Evolutionary conservation across 108 stramenopile genomes (phyloP).

Genomic region (Schizochytrium sp.): DNA sequence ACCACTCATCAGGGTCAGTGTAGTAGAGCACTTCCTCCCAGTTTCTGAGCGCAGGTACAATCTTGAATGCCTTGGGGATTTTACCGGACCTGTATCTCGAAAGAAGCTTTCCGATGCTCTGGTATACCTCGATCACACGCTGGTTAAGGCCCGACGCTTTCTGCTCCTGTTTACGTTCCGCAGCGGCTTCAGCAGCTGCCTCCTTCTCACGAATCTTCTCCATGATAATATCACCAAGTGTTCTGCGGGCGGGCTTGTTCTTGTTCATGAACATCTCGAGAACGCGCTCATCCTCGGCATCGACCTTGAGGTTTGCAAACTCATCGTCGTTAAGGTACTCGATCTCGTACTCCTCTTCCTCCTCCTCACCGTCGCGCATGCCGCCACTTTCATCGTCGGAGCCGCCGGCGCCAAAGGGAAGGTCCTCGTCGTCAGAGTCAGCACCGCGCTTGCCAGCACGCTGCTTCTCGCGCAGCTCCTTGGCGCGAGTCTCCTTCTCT

Average conservation of each 20-base stretch:
- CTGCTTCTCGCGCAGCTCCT: background rate
- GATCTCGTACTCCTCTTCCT: slow-evolving; percentile 72
- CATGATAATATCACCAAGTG: slow-evolving; percentile 96
- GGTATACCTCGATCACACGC: slow-evolving; percentile 94
- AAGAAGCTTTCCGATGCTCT: slow-evolving; percentile 93
- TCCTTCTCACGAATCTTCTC: slow-evolving; percentile 96
- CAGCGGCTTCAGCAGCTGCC: slow-evolving; percentile 72
- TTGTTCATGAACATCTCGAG: slow-evolving; percentile 82
- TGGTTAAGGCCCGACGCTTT: slow-evolving; percentile 76
- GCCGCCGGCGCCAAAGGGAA: slow-evolving; percentile 44
- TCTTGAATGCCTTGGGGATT: slow-evolving; percentile 99
- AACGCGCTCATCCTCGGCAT: slow-evolving; percentile 81
- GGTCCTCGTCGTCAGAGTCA: slow-evolving; percentile 22
- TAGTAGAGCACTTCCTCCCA: slow-evolving; percentile 98
- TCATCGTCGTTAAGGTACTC: slow-evolving; percentile 72
- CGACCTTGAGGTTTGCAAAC: slow-evolving; percentile 74
- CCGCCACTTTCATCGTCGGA: slow-evolving; percentile 62
- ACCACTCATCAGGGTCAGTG: slow-evolving; percentile 95
- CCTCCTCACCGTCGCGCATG: slow-evolving; percentile 80
- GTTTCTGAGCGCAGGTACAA: slow-evolving; percentile 91
- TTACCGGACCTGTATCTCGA: slow-evolving; percentile 93
- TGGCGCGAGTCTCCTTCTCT: slow-evolving; percentile 40
- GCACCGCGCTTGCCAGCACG: background rate
- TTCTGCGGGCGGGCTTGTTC: slow-evolving; percentile 74
- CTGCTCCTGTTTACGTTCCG: slow-evolving; percentile 64